Evolutionary conservation across 306 rosid genomes (phyloP).

Genomic region (Cucurbita maxima): DNA sequence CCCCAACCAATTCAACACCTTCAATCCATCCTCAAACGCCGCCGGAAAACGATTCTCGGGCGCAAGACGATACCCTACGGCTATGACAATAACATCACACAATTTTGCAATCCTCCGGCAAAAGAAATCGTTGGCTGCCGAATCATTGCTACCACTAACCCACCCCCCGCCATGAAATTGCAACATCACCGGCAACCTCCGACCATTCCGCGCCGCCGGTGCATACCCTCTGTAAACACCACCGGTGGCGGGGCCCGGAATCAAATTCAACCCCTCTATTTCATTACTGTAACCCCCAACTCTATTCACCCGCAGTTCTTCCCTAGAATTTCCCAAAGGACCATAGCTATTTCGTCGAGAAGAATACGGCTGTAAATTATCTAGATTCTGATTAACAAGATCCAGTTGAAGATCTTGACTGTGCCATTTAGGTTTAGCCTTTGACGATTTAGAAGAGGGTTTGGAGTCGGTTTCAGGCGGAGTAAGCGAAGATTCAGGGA

Average conservation of each 20-base stretch:
- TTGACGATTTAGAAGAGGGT: slow-evolving; percentile 22
- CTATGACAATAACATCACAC: slow-evolving; percentile 60
- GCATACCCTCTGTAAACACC: slow-evolving; percentile 59
- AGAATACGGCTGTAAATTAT: neutral
- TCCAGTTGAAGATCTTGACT: slow-evolving; percentile 20
- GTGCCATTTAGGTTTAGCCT: slow-evolving; percentile 7
- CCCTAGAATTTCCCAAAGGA: slow-evolving; percentile 9
- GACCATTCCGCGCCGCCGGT: slow-evolving; percentile 27
- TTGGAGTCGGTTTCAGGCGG: slow-evolving; percentile 42
- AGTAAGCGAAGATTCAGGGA: slow-evolving; percentile 70
- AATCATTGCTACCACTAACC: slow-evolving; percentile 87
- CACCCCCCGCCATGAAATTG: slow-evolving; percentile 98
- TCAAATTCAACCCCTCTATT: slow-evolving; percentile 50
- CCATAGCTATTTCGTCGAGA: slow-evolving; percentile 45
- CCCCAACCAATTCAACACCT: slow-evolving; percentile 88
- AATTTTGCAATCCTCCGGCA: slow-evolving; percentile 69
- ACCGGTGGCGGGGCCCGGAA: slow-evolving; percentile 10
- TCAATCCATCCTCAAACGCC: slow-evolving; percentile 78
- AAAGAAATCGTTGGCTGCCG: slow-evolving; percentile 64
- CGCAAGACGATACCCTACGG: slow-evolving; percentile 76
- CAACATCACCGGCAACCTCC: slow-evolving; percentile 61
- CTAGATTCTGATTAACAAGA: slow-evolving; percentile 4
- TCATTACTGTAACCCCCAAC: slow-evolving; percentile 15
- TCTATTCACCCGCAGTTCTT: slow-evolving; percentile 38
- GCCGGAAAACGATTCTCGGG: slow-evolving; percentile 86